Conservation (phyloP, 2,329 filamentous ascomycete genomes). For the Ascomycota sp. region DNA sequence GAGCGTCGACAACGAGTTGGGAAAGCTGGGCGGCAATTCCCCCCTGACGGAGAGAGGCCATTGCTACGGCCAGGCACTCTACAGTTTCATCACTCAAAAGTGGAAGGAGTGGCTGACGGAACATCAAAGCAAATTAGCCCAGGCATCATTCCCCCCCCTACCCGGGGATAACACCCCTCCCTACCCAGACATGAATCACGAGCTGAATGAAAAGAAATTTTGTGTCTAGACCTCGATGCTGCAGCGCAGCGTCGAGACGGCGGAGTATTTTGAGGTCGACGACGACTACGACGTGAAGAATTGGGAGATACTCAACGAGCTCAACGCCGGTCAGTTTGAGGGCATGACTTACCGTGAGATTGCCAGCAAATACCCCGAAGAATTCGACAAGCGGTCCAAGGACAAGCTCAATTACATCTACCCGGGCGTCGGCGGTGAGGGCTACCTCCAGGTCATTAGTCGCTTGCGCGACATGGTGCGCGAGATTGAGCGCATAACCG, state of each 20-base stretch:
- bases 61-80: slow-evolving; percentile 58
- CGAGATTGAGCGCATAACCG: slow-evolving; percentile 90
- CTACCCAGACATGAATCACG: slow-evolving; percentile 63
- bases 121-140: slow-evolving; percentile 57
- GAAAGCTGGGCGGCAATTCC: slow-evolving; percentile 83
- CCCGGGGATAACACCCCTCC: slow-evolving; percentile 86
- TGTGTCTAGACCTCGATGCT: slow-evolving; percentile 99
- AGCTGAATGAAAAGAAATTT: slow-evolving; percentile 66
- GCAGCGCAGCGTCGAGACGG: slow-evolving; percentile 70
- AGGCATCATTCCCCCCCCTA: slow-evolving; percentile 69
- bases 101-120: slow-evolving; percentile 64
- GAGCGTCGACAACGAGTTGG: slow-evolving; percentile 67
- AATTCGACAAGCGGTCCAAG: slow-evolving; percentile 57
- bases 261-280: slow-evolving; percentile 70
- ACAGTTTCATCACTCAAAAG: slow-evolving; percentile 67
- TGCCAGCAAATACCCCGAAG: slow-evolving; percentile 52
- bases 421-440: slow-evolving; percentile 85
- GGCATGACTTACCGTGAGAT: slow-evolving; percentile 92
- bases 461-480: slow-evolving; percentile 87
- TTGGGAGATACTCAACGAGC: slow-evolving; percentile 93
- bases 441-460: slow-evolving; percentile 93
- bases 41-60: slow-evolving; percentile 62
- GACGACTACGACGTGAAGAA: slow-evolving; percentile 94
- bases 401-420: slow-evolving; percentile 96
- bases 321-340: slow-evolving; percentile 84